A percentile compares a stretch with the other conserved stretches of the same genome.
phyloP scores from a whole-genome alignment of 1,284 basidiomycete species.

The Moniliophthora roreri region DNA sequence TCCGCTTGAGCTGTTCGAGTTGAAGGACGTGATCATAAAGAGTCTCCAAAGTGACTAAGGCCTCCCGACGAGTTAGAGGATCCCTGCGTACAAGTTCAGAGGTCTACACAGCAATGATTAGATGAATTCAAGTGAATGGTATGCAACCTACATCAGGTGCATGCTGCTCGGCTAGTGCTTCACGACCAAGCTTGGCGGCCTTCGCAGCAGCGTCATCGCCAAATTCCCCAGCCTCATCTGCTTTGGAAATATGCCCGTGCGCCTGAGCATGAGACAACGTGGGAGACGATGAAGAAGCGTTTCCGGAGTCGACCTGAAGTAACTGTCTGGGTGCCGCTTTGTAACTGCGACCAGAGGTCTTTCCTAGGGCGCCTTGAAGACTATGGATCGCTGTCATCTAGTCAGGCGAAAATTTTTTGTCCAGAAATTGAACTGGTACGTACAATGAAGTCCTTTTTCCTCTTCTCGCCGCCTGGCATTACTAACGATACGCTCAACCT shows the following conservation, averaged over 20 bases:
- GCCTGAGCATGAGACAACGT: constrained; percentile 46
- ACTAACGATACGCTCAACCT: constrained; percentile 95
- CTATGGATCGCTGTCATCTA: constrained; percentile 62
- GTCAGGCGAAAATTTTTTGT: constrained; percentile 1
- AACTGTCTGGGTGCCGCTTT: constrained; percentile 96
- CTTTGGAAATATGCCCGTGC: constrained; percentile 58
- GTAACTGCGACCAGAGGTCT: constrained; percentile 88
- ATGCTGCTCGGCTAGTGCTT: constrained; percentile 51
- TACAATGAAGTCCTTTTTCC: constrained; percentile 74
- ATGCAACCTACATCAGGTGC: constrained; percentile 45
- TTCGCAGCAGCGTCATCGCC: constrained; percentile 56
- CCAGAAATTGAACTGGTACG: constrained; percentile 23
- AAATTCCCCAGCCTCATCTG: constrained; percentile 40
- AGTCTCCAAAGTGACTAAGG: constrained; percentile 80
- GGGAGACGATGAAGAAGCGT: constrained; percentile 46
- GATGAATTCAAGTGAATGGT: constrained; percentile 3
- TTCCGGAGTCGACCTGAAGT: constrained; percentile 76
- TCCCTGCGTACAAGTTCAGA: constrained; percentile 57
- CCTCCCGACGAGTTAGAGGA: constrained; percentile 78
- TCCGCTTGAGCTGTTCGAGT: constrained; percentile 84
- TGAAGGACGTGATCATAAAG: constrained; percentile 86
- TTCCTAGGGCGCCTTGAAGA: constrained; percentile 95
- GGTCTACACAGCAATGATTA: constrained; percentile 38
- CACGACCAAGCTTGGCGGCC: constrained; percentile 70
- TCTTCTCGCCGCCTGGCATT: constrained; percentile 86